Conservation (phyloP, 257 asterid genomes). For the Salvia rosmarinus region DNA sequence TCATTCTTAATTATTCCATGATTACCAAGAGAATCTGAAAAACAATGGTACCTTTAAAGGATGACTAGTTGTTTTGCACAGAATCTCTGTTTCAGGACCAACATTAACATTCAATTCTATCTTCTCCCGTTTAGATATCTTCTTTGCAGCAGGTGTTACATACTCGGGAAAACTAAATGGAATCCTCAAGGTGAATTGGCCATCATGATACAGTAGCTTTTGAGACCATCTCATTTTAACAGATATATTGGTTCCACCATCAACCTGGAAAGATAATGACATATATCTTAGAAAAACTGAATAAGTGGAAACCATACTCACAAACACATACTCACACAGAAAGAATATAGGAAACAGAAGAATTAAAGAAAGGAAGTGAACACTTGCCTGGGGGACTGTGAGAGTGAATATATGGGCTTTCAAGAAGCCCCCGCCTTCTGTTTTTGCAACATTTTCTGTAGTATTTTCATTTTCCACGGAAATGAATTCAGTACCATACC, state of each 20-base stretch:
- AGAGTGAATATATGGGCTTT: conserved; percentile 69
- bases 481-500: conserved; percentile 58
- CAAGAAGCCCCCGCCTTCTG: conserved; percentile 70
- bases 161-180: conserved; percentile 89
- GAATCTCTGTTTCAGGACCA: conserved; percentile 67
- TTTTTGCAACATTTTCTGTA: conserved; percentile 41
- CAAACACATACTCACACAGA: not conserved
- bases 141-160: conserved; percentile 87
- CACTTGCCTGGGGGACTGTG: conserved; percentile 73
- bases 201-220: conserved; percentile 60
- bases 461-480: conserved; percentile 44
- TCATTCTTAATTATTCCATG: conserved; percentile 18
- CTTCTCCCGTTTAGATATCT: conserved; percentile 81
- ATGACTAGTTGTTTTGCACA: conserved; percentile 71
- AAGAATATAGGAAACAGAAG: not conserved
- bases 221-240: conserved; percentile 92
- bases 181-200: conserved; percentile 65
- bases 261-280: conserved; percentile 54
- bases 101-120: conserved; percentile 67
- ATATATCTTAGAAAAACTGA: conserved; percentile 10
- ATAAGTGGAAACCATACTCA: not conserved
- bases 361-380: conserved; percentile 11
- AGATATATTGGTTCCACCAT: conserved; percentile 80
- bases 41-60: conserved; percentile 70
- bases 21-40: conserved; percentile 26